phyloP scores from a whole-genome alignment of 371 early-diverging fungal species.

The Actinomortierella ambigua region DNA sequence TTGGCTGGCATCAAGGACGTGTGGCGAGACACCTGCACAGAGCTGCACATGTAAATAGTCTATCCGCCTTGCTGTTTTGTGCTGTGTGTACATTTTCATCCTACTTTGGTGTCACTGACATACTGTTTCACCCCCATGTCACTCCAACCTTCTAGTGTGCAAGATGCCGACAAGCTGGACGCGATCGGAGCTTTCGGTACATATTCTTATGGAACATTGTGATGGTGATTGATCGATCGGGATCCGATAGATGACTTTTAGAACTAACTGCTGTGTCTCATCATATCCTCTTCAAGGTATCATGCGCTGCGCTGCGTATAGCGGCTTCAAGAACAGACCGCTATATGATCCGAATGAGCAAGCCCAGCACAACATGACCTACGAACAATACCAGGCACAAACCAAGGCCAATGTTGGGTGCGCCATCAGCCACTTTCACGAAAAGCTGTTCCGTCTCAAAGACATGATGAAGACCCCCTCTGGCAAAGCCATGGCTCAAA shows the following conservation, averaged over 20 bases:
- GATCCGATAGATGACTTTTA: no score
- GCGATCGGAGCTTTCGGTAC: conserved; percentile 83
- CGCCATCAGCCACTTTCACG: conserved; percentile 74
- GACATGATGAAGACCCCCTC: conserved; percentile 63
- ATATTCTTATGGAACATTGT: no score
- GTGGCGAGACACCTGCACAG: conserved; percentile 65
- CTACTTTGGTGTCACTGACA: background rate
- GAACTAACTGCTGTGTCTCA: no score
- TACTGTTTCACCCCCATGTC: no score
- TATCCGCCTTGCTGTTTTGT: background rate
- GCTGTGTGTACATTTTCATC: background rate
- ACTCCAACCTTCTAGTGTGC: conserved; percentile 53
- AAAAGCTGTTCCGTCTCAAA: conserved; percentile 66
- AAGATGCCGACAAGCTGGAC: conserved; percentile 84
- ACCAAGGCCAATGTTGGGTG: conserved; percentile 52
- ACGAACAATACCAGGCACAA: conserved; percentile 59
- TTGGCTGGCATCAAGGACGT: conserved; percentile 55
- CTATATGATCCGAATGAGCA: conserved; percentile 61
- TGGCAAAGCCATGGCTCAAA: conserved; percentile 58
- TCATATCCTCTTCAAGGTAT: conserved; percentile 53
- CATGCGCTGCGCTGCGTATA: conserved; percentile 75
- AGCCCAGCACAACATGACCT: conserved; percentile 55
- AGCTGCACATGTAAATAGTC: conserved; percentile 60
- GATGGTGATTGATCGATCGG: no score
- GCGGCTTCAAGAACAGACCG: conserved; percentile 67